Evolutionary conservation across 106 monocot species (phyloP), one percentile per base, ranked within the genome.

Genomic region (Iris macrosiphon): DNA sequence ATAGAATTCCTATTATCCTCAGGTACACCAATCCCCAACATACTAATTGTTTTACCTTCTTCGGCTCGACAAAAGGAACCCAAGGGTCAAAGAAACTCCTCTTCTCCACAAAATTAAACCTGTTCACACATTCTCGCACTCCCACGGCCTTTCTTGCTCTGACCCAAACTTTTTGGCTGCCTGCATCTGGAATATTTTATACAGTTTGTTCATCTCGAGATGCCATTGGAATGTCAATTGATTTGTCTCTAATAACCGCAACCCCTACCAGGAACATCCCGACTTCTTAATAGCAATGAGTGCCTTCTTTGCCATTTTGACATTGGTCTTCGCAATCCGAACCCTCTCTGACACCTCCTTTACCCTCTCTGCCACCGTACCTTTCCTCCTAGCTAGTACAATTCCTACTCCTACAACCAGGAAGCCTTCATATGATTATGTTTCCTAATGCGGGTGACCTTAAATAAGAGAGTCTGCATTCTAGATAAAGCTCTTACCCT

Each of bases 121-220:
- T 56, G 63, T 40, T 24, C 42, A 29, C 23, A 12, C 25, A 47
- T 28, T 16, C 41, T 30, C 40, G 43, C 17, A 41, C 25, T 6
- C 12, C 31, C 52, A 17, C 29, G 13, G n/a, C 23, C n/a, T 6
- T 15, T 1, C 15, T 33, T 7, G 12, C 10, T 45, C 34, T 30
- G 59, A 55, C n/a, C n/a, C n/a, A n/a, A n/a, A n/a, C n/a, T n/a
- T n/a, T n/a, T n/a, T n/a, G n/a, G n/a, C n/a, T 68, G 60, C 6
- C 18, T 39, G 45, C 46, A 62, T 57, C 72, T 78, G 0, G 52
- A 75, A 17, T n/a, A 75, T 71, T 40, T 78, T 77, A 37, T 51
- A 42, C 2, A 78, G 82, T 13, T 75, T 81, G 66, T 87, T 87
- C 74, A 87, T 82, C 2, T 63, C 63, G 31, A 51, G 43, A 74